Base-by-base conservation (phyloP, 2,329 filamentous ascomycete species). In the Pseudogymnoascus sp. region DNA sequence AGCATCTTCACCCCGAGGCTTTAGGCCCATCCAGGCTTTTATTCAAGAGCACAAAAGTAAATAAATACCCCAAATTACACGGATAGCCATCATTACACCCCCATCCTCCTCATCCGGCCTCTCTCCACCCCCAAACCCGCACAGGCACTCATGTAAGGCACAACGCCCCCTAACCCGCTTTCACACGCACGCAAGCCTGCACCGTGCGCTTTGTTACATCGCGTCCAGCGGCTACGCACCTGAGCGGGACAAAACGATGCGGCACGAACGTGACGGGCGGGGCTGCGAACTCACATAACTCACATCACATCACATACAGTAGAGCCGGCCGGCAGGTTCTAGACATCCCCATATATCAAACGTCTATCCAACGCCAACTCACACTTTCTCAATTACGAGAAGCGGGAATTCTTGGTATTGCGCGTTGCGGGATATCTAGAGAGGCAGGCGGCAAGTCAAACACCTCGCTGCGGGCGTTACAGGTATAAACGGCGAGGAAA, bases 151-250 rank as follows among this genome's bases (percentile, higher is more conserved):
- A 54, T 54, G 43, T 54, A 32, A 54, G 43, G 43, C 43, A 18
- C 43, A 5, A 12, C 43, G 43, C 25, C n/a, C n/a, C 8, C n/a
- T 30, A 54, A 12, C 43, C 47, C 47, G 47, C 47, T 43, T 43
- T 43, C 39, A 43, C 39, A 43, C n/a, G n/a, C 28, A 25, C n/a
- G n/a, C 28, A 25, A 20, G 47, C 47, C 25, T 34, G 28, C 47
- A 54, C 47, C 47, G 47, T 54, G 28, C 47, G 32, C 47, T 14
- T 25, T 54, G 47, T 54, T 32, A 32, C 28, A 54, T 54, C 47
- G 47, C 47, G 47, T 54, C 47, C 47, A 54, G 47, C 47, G 47
- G 47, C 47, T 20, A 54, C 28, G 47, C 47, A 32, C 25, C 47
- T 54, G 16, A 16, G 47, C 28, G 47, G 47, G 47, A 54, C 47